Percentiles rank a stretch among this genome's conserved stretches.
phyloP scores from a whole-genome alignment of 768 basidiomycete genomes.

The Leccinum disarticulatum region DNA sequence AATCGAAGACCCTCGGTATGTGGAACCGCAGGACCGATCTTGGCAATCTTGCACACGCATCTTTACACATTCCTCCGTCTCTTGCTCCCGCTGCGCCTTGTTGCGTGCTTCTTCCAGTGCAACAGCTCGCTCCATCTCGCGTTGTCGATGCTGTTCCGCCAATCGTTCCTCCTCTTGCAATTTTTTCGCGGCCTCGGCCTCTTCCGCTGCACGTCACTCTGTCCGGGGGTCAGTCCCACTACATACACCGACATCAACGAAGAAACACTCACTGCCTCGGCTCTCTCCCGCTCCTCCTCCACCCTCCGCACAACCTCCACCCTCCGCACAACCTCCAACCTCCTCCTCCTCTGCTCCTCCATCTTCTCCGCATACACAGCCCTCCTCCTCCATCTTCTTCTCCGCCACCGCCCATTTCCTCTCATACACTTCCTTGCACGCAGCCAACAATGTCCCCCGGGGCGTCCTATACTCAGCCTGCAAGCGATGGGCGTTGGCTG shows the following conservation, averaged over 20 bases:
- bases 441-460: slow-evolving; percentile 33
- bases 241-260: no score
- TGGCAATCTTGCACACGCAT: slow-evolving; percentile 33
- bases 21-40: slow-evolving; percentile 18
- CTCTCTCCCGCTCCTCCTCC: slow-evolving; percentile 45
- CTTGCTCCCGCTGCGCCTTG: slow-evolving; percentile 65
- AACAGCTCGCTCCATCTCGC: slow-evolving; percentile 52
- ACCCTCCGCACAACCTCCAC: slow-evolving; percentile 17
- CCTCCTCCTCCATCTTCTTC: slow-evolving; percentile 64
- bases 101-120: slow-evolving; percentile 50
- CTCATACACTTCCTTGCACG: slow-evolving; percentile 65
- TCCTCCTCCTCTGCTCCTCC: slow-evolving; percentile 23
- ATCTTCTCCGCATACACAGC: no score
- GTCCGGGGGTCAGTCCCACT: slow-evolving; percentile 5
- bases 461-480: no score
- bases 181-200: slow-evolving; percentile 45
- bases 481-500: no score
- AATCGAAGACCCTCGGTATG: slow-evolving; percentile 21
- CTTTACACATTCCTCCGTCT: slow-evolving; percentile 52
- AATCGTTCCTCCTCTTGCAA: slow-evolving; percentile 46
- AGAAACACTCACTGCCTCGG: slow-evolving; percentile 44
- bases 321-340: slow-evolving; percentile 11
- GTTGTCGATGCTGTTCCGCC: slow-evolving; percentile 50
- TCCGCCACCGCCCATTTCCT: slow-evolving; percentile 50
- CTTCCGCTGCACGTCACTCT: no score